Evolutionary conservation across 2,329 filamentous ascomycete genomes (phyloP), one percentile per base, ranked within the genome.

Genomic region (Thermothelomyces thermophilus): DNA sequence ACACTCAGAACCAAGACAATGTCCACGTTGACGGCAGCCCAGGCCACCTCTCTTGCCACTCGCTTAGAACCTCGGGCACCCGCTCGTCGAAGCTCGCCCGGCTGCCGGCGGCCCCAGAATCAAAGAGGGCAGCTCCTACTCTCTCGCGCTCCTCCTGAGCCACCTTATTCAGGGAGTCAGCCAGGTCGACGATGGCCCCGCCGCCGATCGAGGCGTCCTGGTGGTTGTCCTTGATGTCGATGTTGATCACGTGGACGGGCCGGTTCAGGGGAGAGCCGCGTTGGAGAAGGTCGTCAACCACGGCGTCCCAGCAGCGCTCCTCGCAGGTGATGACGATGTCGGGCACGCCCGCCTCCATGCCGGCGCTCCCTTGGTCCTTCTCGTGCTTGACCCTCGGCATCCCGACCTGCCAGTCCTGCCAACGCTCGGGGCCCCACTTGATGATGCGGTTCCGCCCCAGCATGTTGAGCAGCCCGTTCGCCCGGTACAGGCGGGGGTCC

Each of bases 191-290:
- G 52, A 98, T 98, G 39, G 88, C 93, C 58, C 85, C 82, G 1
- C 93, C 93, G 9, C 93, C 93, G 2, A 96, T 79, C 19, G 91
- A 76, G 0, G 93, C 93, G 68, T 98, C 93, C 66, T 98, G 91
- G 63, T 97, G 93, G 63, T 97, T 98, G 70, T 98, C 93, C 67
- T 87, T 91, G 63, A 98, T 98, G 66, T 98, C 93, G 48, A 98
- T 86, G 62, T 98, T 98, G 74, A 98, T 95, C 50, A 98, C 88
- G 65, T 98, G 93, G 0, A 98, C 93, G 0, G 93, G 90, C 2
- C 89, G 76, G 67, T 98, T 98, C 50, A 98, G 74, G 3, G 87
- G 86, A 0, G 86, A 82, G 7, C 91, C 93, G 55, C 94, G 81
- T 61, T 83, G 87, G 55, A 95, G 80, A 46, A 98, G 74, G 66